These are phyloP conservation scores for Rhizopus microsporus DNA, from an alignment of 371 early-diverging fungal species.

Conservation along the genomic window DNA sequence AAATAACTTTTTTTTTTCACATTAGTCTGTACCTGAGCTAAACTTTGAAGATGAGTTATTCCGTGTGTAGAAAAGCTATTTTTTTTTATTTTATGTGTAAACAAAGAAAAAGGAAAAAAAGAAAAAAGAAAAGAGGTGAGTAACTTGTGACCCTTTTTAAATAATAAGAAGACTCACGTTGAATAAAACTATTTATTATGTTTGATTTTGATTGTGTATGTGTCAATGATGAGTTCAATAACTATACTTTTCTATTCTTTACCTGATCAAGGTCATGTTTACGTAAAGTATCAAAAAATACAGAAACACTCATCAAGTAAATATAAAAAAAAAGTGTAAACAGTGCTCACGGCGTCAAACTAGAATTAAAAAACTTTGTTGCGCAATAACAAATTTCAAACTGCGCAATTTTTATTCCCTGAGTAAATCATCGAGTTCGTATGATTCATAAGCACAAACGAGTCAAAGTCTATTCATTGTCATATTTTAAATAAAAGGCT, in stretches of 20 bases:
- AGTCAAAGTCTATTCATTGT: too few species aligned
- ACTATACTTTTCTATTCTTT: neutral
- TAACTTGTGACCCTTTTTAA: neutral
- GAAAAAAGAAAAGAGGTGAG: conserved; percentile 1
- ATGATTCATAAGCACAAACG: too few species aligned
- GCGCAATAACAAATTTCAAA: too few species aligned
- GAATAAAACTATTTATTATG: neutral
- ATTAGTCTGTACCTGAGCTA: conserved; percentile 49
- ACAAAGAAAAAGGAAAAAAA: conserved; percentile 1
- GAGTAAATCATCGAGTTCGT: too few species aligned
- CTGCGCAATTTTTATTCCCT: too few species aligned
- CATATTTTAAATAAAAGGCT: too few species aligned
- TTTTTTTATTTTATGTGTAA: conserved; percentile 1
- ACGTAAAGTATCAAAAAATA: conserved; percentile 26
- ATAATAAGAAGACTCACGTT: neutral
- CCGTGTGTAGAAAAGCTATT: conserved; percentile 60
- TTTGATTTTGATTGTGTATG: neutral
- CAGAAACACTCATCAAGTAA: conserved; percentile 20
- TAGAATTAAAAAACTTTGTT: too few species aligned
- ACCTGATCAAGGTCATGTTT: conserved; percentile 39
- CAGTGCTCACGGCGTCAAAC: too few species aligned
- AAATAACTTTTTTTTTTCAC: neutral
- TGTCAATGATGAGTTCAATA: too few species aligned
- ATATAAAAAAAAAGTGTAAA: too few species aligned
- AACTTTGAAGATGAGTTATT: conserved; percentile 59